Conservation (phyloP, 352 stramenopile species). For the Globisporangium rhizosaccharum region DNA sequence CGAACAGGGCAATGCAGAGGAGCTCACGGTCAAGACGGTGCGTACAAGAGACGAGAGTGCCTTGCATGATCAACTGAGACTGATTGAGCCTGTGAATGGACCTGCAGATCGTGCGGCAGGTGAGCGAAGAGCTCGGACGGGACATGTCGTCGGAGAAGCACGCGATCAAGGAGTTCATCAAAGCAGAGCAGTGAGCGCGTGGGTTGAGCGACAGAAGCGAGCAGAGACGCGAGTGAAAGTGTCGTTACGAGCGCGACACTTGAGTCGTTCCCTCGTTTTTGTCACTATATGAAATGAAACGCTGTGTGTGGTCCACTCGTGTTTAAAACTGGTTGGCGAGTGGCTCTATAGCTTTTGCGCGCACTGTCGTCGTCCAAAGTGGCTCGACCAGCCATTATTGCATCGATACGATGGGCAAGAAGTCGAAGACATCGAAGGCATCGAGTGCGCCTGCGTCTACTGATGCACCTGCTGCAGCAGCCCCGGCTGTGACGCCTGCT, state of each 20-base stretch:
- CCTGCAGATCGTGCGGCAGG: conserved; percentile 59
- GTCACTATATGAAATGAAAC: neutral
- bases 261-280: neutral
- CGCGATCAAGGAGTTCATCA: conserved; percentile 81
- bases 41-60: neutral
- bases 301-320: neutral
- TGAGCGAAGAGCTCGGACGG: conserved; percentile 58
- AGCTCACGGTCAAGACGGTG: conserved; percentile 84
- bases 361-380: neutral
- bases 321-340: conserved; percentile 2
- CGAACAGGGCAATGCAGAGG: conserved; percentile 59
- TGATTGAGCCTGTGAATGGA: neutral
- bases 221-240: neutral
- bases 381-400: conserved; percentile 41
- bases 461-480: neutral
- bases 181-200: conserved; percentile 16
- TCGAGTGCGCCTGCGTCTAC: neutral
- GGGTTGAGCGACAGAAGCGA: conserved; percentile 3
- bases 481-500: neutral
- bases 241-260: neutral
- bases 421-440: neutral
- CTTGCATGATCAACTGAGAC: neutral
- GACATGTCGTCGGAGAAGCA: conserved; percentile 70
- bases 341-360: conserved; percentile 15
- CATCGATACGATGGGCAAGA: conserved; percentile 24